Percentiles rank a stretch among this genome's conserved stretches.
Conservation (phyloP, 2,329 filamentous ascomycete genomes). For the Colletotrichum sp. region DNA sequence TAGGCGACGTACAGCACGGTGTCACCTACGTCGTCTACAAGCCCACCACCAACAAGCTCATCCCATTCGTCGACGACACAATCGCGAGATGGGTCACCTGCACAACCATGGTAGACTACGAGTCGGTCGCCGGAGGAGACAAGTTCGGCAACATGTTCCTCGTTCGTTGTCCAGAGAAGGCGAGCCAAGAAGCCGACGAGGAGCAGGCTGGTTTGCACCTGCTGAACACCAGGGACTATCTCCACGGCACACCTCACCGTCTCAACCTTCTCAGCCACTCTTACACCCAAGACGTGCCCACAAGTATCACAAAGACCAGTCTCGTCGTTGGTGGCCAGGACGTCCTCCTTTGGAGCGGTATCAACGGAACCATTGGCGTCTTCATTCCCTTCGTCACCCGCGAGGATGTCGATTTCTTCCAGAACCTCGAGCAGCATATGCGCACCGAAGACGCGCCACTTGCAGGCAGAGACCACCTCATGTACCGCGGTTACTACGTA, state of each 20-base stretch:
- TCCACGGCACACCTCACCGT: slow-evolving; percentile 87
- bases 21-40: slow-evolving; percentile 95
- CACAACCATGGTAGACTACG: slow-evolving; percentile 95
- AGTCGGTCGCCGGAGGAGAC: slow-evolving; percentile 92
- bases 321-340: slow-evolving; percentile 92
- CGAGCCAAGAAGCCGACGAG: slow-evolving; percentile 89
- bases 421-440: slow-evolving; percentile 88
- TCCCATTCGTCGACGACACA: slow-evolving; percentile 91
- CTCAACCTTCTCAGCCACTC: slow-evolving; percentile 86
- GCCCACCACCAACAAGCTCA: slow-evolving; percentile 85
- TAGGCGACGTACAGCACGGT: slow-evolving; percentile 91
- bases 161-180: slow-evolving; percentile 83
- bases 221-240: slow-evolving; percentile 86
- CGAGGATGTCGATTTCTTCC: slow-evolving; percentile 98
- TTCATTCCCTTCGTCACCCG: slow-evolving; percentile 90
- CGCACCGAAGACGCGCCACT: slow-evolving; percentile 86
- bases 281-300: slow-evolving; percentile 91
- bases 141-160: slow-evolving; percentile 98
- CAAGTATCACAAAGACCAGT: slow-evolving; percentile 85
- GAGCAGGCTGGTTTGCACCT: slow-evolving; percentile 89
- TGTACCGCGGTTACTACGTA: slow-evolving; percentile 94
- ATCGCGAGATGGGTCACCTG: slow-evolving; percentile 90
- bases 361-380: slow-evolving; percentile 93
- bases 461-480: slow-evolving; percentile 91
- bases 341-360: slow-evolving; percentile 88